phyloP scores from a whole-genome alignment of 768 basidiomycete species.

The Lyophyllum semitale region DNA sequence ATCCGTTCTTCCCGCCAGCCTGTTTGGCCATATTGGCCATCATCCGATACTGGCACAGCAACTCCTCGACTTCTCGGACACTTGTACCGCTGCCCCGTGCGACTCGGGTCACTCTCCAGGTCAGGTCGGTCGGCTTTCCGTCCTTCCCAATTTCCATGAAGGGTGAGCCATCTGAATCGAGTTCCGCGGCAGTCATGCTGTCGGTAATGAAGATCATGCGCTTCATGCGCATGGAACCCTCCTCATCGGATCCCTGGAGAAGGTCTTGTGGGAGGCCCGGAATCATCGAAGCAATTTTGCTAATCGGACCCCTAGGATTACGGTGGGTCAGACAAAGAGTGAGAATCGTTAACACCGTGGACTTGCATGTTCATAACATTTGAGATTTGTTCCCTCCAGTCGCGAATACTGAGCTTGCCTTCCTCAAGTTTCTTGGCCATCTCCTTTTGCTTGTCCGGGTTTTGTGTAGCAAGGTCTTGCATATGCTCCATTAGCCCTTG shows the following conservation, averaged over 20 bases:
- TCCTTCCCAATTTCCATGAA: constrained; percentile 88
- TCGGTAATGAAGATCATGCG: constrained; percentile 99
- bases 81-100: constrained; percentile 93
- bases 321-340: constrained; percentile 6
- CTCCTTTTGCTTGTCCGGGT: constrained; percentile 96
- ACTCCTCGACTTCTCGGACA: constrained; percentile 96
- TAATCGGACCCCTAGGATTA: constrained; percentile 86
- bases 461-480: constrained; percentile 91
- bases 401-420: constrained; percentile 94
- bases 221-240: constrained; percentile 88
- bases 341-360: constrained; percentile 4
- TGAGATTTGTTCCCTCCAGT: constrained; percentile 96
- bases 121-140: constrained; percentile 82
- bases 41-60: constrained; percentile 96
- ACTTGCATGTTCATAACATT: constrained; percentile 97
- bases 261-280: constrained; percentile 93
- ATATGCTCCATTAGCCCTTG: constrained; percentile 98
- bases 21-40: constrained; percentile 99
- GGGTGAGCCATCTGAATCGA: constrained; percentile 91
- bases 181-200: constrained; percentile 91
- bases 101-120: constrained; percentile 88
- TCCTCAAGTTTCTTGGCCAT: constrained; percentile 98
- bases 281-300: constrained; percentile 99
- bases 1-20: constrained; percentile 96
- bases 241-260: constrained; percentile 91